Evolutionary conservation across 352 stramenopile genomes (phyloP), one percentile per base, ranked within the genome.

Genomic region (Thraustochytrium striatum): DNA sequence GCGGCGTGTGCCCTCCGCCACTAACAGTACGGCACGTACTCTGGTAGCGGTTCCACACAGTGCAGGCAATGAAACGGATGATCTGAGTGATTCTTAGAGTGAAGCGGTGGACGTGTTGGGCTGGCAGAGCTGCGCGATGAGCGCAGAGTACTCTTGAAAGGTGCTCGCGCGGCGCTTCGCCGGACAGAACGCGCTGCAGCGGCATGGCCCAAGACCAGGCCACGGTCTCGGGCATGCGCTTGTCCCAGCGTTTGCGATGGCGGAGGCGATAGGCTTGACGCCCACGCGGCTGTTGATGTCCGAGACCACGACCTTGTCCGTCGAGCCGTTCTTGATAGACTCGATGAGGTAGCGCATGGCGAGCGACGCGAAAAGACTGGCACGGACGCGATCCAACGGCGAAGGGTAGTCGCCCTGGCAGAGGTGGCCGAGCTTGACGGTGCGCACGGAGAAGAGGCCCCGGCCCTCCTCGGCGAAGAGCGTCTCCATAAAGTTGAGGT

Each of bases 341-440:
- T 58, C 44, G 44, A 75, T 75, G 41, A 75, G 47, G 35, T 62
- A 38, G 28, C 61, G 30, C 11, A 43, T 75, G 21, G 44, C 65
- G 13, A 8, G 16, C 3, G 65, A 39, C 11, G 65, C 39, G 25
- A 58, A 38, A 3, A 38, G 43, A 19, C 41, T 61, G 52, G 65
- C 65, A 61, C 65, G 65, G 28, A 75, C 52, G 44, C 65, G 44
- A 43, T 75, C 65, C 2, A 75, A 43, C 0, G 65, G 65, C n/a
- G 44, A 62, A 7, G 65, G 65, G 52, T 62, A 62, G 52, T 75
- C 65, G 30, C 65, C 65, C 32, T 75, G 65, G 43, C 65, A 75
- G 30, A 75, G 65, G 39, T 75, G 65, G 30, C 65, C 65, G 47
- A 75, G 65, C 30, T 75, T 75, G 65, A 75, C 41, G 39, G 65